These are phyloP conservation scores for Nidularia sp. DNA, from an alignment of 768 basidiomycete genomes.

Conservation along the genomic window DNA sequence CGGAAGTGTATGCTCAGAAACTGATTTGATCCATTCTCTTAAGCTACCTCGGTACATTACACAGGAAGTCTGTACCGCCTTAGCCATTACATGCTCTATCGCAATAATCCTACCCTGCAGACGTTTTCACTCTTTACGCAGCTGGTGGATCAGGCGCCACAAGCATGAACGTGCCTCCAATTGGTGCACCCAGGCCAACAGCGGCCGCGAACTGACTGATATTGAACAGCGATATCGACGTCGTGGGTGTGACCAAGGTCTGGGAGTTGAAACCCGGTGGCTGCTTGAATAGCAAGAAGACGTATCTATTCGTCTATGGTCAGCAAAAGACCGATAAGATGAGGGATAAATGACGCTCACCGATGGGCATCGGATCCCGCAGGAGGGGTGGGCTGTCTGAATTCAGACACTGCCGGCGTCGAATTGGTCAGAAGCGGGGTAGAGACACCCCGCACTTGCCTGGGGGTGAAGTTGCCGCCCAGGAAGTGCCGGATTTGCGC, in stretches of 20 bases:
- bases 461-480: constrained; percentile 27
- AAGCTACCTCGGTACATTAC: too few relatives aligned
- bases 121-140: background rate
- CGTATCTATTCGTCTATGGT: constrained; percentile 23
- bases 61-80: too few relatives aligned
- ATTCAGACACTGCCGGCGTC: constrained; percentile 37
- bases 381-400: constrained; percentile 36
- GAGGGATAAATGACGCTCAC: constrained; percentile 15
- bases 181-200: constrained; percentile 34
- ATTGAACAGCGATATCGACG: constrained; percentile 29
- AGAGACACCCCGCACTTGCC: background rate
- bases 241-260: constrained; percentile 27
- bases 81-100: too few relatives aligned
- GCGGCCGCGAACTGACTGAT: constrained; percentile 34
- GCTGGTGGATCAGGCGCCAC: constrained; percentile 25
- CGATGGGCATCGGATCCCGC: constrained; percentile 39
- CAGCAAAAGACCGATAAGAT: background rate
- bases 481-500: constrained; percentile 44
- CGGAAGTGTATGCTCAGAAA: too few relatives aligned
- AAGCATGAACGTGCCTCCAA: constrained; percentile 42
- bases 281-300: constrained; percentile 40
- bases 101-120: background rate
- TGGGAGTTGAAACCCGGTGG: constrained; percentile 30
- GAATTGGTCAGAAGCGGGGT: constrained; percentile 26
- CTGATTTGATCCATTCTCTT: too few relatives aligned